A percentile compares a stretch with the other conserved stretches of the same genome.
Conservation (phyloP, 2,329 filamentous ascomycete species). For the Neocatenulostroma microsporum region DNA sequence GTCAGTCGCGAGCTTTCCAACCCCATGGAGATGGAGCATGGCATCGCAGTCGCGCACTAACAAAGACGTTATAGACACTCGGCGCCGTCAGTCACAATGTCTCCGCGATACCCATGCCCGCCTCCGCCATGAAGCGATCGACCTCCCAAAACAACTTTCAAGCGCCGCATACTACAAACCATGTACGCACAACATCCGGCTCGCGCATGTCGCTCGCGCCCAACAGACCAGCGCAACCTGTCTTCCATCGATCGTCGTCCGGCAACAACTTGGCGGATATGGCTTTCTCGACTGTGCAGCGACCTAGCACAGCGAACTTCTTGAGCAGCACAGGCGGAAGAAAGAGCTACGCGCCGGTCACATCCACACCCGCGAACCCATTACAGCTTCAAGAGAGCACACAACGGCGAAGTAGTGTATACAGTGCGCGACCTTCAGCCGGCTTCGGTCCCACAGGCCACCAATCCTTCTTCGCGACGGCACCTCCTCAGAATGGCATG, state of each 20-base stretch:
- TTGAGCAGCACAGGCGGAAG: constrained; percentile 52
- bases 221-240: constrained; percentile 72
- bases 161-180: constrained; percentile 58
- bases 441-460: constrained; percentile 53
- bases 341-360: constrained; percentile 62
- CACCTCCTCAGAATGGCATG: constrained; percentile 70
- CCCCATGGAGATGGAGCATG: constrained; percentile 2
- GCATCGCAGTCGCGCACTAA: constrained; percentile 14
- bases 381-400: constrained; percentile 48
- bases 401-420: constrained; percentile 66
- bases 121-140: constrained; percentile 88
- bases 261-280: constrained; percentile 70
- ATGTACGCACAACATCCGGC: constrained; percentile 74
- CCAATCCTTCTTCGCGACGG: constrained; percentile 92
- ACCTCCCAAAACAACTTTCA: constrained; percentile 65
- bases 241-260: constrained; percentile 78
- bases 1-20: constrained; percentile 46
- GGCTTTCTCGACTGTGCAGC: constrained; percentile 75
- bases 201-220: constrained; percentile 80
- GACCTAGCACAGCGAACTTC: constrained; percentile 67
- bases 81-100: constrained; percentile 70
- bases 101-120: constrained; percentile 78
- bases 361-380: constrained; percentile 41
- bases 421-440: constrained; percentile 52
- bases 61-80: constrained; percentile 57